Base-by-base conservation (phyloP, 257 asterid species). In the Linaria vulgaris region DNA sequence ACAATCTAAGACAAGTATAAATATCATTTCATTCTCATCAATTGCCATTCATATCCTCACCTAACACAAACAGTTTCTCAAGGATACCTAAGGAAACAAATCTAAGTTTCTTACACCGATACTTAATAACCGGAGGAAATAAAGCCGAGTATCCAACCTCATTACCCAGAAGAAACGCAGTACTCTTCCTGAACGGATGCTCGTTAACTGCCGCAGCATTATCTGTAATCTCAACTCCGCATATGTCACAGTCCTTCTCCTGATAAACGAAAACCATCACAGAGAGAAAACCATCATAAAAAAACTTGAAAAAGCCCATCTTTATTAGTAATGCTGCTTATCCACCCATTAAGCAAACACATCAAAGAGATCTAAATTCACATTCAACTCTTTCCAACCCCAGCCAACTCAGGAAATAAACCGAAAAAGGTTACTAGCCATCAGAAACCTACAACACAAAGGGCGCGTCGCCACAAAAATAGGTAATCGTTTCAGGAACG, bases 181-280 rank as follows among this genome's bases (percentile, higher is more conserved):
- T 90, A 74, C 86, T 90, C 79, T 78, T 94, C 71, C 76, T 81
- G 82, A 94, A 94, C 59, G 97, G 99, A 72, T 90, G 97, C 53
- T 78, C 80, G 61, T 84, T 87, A 45, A 94, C 96, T 7, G 97
- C 73, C 51, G 69, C 58, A 14, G 97, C 94, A 57, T 66, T 69
- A 44, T 87, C 99, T 1, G 90, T 85, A 43, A 94, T 94, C 83
- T 94, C 99, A 68, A 94, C 99, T 19, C 99, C 97, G 72, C 97
- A 94, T 64, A 94, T 87, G 73, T 94, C 97, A 54, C 95, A 87
- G 69, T 80, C 89, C 81, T 70, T 85, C 67, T 89, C 99, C 99
- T 94, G 69, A 34, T 65, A 69, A 65, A 62, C 11, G 14, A 34
- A 14, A 66, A 63, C n/a, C 60, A 68, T 45, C 66, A 45, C 16